These are phyloP conservation scores for Mycena pura DNA, from an alignment of 768 basidiomycete species.

Conservation along the genomic window DNA sequence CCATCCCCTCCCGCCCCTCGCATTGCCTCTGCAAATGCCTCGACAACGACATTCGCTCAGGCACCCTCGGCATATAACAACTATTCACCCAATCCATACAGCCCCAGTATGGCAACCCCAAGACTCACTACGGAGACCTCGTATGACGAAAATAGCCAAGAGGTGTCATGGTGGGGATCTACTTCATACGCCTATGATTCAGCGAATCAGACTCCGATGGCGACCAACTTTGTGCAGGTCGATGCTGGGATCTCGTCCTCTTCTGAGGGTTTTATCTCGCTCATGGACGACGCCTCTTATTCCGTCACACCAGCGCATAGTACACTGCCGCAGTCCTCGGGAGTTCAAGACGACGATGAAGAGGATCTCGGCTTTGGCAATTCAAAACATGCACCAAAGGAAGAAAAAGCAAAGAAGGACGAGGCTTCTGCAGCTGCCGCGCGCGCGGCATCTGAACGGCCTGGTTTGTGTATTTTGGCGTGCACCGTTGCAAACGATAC, in stretches of 20 bases:
- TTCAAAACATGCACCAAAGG: constrained; percentile 48
- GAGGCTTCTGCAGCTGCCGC: constrained; percentile 29
- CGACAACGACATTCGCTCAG: constrained; percentile 58
- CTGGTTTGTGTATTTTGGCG: constrained; percentile 33
- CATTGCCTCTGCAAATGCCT: constrained; percentile 58
- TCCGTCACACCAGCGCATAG: constrained; percentile 39
- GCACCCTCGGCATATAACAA: constrained; percentile 46
- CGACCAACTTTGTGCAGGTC: constrained; percentile 65
- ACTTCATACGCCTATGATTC: constrained; percentile 42
- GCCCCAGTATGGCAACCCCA: constrained; percentile 42
- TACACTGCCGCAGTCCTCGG: constrained; percentile 21
- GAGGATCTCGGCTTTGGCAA: constrained; percentile 96
- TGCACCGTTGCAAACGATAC: neutral
- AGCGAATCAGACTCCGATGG: constrained; percentile 66
- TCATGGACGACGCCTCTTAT: constrained; percentile 72
- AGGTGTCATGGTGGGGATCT: constrained; percentile 72
- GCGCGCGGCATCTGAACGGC: constrained; percentile 30
- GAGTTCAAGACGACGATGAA: constrained; percentile 74
- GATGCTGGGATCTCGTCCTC: constrained; percentile 49
- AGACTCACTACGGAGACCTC: constrained; percentile 32
- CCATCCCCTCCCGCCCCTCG: constrained; percentile 58
- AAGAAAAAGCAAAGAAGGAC: constrained; percentile 36
- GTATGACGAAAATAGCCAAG: constrained; percentile 37
- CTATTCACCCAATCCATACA: constrained; percentile 43
- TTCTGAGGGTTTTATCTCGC: constrained; percentile 76